phyloP scores from a whole-genome alignment of 306 rosid genomes.

The Gastrolobium villosum region DNA sequence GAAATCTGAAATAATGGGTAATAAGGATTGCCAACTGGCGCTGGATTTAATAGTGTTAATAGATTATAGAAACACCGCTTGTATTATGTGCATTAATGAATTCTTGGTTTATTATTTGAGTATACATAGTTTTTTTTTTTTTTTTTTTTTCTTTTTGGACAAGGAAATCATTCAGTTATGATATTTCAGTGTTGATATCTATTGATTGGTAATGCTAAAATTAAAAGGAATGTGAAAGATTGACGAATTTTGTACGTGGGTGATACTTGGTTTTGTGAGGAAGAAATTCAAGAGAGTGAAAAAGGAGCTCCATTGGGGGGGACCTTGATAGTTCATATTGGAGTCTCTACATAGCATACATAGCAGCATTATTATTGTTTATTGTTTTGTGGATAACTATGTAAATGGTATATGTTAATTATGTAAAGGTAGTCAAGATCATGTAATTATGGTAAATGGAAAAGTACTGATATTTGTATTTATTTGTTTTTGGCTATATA shows the following conservation, averaged over 20 bases:
- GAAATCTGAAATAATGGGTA: slow-evolving; percentile 51
- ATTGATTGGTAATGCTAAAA: neutral
- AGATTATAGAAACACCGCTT: slow-evolving; percentile 34
- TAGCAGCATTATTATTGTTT: too few species aligned
- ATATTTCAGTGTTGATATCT: slow-evolving; percentile 34
- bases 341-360: too few species aligned
- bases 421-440: too few species aligned
- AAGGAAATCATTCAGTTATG: slow-evolving; percentile 13
- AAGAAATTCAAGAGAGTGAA: neutral
- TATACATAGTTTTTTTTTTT: neutral
- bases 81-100: slow-evolving; percentile 9
- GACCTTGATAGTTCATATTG: too few species aligned
- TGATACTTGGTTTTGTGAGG: neutral
- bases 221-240: slow-evolving; percentile 1
- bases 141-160: neutral
- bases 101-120: slow-evolving; percentile 31
- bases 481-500: too few species aligned
- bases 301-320: neutral
- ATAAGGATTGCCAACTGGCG: slow-evolving; percentile 23
- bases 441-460: too few species aligned
- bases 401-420: too few species aligned
- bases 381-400: too few species aligned
- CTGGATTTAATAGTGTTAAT: slow-evolving; percentile 36
- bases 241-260: neutral
- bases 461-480: too few species aligned